Conservation (phyloP, 2,329 filamentous ascomycete genomes). For the Septoria linicola region DNA sequence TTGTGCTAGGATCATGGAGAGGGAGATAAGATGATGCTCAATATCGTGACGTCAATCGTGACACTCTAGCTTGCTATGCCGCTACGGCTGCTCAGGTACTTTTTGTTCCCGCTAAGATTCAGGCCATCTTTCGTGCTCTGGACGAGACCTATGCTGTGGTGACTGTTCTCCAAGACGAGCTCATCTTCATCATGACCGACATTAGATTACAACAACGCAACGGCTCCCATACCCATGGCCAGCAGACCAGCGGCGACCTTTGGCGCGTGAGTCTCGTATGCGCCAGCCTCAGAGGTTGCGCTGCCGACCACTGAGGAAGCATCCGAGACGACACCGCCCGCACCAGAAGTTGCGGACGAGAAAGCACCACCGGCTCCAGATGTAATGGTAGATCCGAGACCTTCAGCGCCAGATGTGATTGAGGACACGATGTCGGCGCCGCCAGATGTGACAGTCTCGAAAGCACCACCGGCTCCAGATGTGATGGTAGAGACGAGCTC, state of each 20-base stretch:
- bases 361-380: slow-evolving; percentile 19
- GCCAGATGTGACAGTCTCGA: slow-evolving; percentile 12
- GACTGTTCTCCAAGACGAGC: too few species aligned
- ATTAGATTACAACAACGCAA: slow-evolving; percentile 29
- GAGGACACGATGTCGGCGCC: slow-evolving; percentile 22
- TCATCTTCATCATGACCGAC: too few species aligned
- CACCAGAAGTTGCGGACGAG: slow-evolving; percentile 17
- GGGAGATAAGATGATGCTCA: too few species aligned
- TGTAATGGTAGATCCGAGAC: slow-evolving; percentile 8
- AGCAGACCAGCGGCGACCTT: slow-evolving; percentile 33
- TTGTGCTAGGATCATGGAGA: too few species aligned
- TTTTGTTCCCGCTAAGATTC: neutral
- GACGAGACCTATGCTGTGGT: too few species aligned
- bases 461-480: slow-evolving; percentile 4
- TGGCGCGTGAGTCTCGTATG: slow-evolving; percentile 28
- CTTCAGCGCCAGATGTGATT: slow-evolving; percentile 10
- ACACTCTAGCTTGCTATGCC: too few species aligned
- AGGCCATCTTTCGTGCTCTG: too few species aligned
- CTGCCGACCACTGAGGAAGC: slow-evolving; percentile 12
- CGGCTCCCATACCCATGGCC: slow-evolving; percentile 36
- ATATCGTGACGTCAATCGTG: too few species aligned
- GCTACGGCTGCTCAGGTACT: neutral
- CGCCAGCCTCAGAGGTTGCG: slow-evolving; percentile 20
- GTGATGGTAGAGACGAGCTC: slow-evolving; percentile 28
- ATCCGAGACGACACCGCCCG: slow-evolving; percentile 6